phyloP scores from a whole-genome alignment of 208 protist genomes.

The Acanthamoeba sp. region DNA sequence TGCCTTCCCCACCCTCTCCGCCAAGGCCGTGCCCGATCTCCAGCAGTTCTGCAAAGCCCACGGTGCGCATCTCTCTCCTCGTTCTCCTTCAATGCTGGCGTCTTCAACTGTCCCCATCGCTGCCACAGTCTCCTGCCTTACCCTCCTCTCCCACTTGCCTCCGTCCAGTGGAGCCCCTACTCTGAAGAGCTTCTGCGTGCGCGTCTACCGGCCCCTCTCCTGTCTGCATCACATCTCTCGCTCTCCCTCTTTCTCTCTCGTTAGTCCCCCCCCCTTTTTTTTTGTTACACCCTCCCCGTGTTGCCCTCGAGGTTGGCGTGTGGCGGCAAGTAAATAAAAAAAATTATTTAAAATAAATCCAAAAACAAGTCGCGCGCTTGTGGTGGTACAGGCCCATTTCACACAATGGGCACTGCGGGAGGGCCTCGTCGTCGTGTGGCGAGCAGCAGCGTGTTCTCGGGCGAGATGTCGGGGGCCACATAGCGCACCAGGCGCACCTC shows the following conservation, averaged over 20 bases:
- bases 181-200: background rate
- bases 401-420: no score
- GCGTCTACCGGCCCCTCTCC: background rate
- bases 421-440: background rate
- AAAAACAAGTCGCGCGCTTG: no score
- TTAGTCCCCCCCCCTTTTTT: no score
- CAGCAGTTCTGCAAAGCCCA: slow-evolving; percentile 9
- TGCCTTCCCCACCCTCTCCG: slow-evolving; percentile 30
- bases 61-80: slow-evolving; percentile 2
- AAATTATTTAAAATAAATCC: no score
- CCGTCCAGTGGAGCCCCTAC: background rate
- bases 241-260: background rate
- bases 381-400: background rate
- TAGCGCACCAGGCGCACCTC: slow-evolving; percentile 2
- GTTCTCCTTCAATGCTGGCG: background rate
- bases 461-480: background rate
- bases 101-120: background rate
- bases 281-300: no score
- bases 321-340: no score
- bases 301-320: no score
- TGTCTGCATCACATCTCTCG: background rate
- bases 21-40: slow-evolving; percentile 4
- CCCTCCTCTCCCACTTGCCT: no score
- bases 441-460: slow-evolving; percentile 14
- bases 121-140: no score